Evolutionary conservation across 2,329 filamentous ascomycete genomes (phyloP).

Genomic region (Madurella fahalii): DNA sequence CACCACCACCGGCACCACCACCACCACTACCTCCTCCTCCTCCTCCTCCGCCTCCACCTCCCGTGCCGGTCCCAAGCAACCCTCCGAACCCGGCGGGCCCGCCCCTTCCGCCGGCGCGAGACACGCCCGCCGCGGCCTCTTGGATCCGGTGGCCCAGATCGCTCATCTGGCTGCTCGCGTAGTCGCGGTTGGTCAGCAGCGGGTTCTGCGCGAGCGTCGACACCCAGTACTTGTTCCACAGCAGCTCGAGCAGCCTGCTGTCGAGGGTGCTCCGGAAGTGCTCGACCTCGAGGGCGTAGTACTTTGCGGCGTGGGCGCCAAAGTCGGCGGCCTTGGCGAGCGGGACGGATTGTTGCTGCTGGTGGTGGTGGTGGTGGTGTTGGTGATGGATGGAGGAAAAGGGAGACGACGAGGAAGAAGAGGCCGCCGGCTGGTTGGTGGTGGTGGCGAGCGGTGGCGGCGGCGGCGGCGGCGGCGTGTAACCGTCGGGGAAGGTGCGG

Average conservation of each 20-base stretch:
- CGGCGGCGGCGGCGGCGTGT: conserved; percentile 61
- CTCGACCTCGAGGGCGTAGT: conserved; percentile 87
- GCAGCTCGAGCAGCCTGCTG: conserved; percentile 73
- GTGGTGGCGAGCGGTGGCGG: conserved; percentile 35
- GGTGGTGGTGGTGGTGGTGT: conserved; percentile 44
- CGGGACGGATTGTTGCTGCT: conserved; percentile 61
- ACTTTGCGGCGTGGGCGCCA: conserved; percentile 82
- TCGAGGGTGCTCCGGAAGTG: conserved; percentile 95
- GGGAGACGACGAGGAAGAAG: background rate
- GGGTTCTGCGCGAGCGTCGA: conserved; percentile 90
- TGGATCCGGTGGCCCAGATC: conserved; percentile 81
- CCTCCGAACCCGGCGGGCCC: conserved; percentile 14
- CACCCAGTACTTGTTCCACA: conserved; percentile 99
- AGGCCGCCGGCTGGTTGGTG: no score
- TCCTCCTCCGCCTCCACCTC: background rate
- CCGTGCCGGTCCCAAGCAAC: background rate
- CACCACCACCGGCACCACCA: conserved; percentile 21
- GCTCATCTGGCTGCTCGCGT: conserved; percentile 84
- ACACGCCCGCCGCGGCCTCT: conserved; percentile 49
- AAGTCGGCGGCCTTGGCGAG: conserved; percentile 95
- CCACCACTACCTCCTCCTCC: background rate
- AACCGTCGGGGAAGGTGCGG: conserved; percentile 76
- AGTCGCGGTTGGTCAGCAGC: conserved; percentile 87
- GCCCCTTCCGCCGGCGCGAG: conserved; percentile 27
- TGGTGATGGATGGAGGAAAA: no score